Evolutionary conservation across 495 filamentous ascomycete genomes (phyloP).

Genomic region (Darksidea phi): DNA sequence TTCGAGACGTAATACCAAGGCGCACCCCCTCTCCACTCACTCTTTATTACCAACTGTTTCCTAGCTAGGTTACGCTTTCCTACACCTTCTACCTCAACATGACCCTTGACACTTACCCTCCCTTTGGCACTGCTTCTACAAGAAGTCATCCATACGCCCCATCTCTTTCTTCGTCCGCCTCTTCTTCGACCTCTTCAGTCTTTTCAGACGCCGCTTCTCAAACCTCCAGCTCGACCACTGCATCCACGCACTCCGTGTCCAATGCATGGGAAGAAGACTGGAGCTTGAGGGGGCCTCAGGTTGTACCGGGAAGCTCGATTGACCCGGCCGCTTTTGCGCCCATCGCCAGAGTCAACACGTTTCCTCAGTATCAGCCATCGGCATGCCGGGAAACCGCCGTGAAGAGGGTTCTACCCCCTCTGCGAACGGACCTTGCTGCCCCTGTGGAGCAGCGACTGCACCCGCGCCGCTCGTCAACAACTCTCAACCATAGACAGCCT

Average conservation of each 20-base stretch:
- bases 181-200: slow-evolving; percentile 72
- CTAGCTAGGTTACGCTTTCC: slow-evolving; percentile 12
- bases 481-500: slow-evolving; percentile 59
- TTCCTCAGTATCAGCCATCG: slow-evolving; percentile 30
- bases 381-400: slow-evolving; percentile 24
- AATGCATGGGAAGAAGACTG: slow-evolving; percentile 33
- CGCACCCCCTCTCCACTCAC: slow-evolving; percentile 33
- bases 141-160: slow-evolving; percentile 57
- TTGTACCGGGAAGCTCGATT: not conserved
- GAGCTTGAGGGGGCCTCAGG: slow-evolving; percentile 14
- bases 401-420: slow-evolving; percentile 27
- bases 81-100: slow-evolving; percentile 21
- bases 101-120: slow-evolving; percentile 30
- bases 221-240: slow-evolving; percentile 40
- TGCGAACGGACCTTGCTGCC: slow-evolving; percentile 30
- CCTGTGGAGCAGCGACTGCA: slow-evolving; percentile 72
- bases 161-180: slow-evolving; percentile 67
- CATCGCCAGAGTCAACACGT: slow-evolving; percentile 30
- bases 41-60: slow-evolving; percentile 21
- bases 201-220: slow-evolving; percentile 70
- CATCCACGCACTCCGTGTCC: slow-evolving; percentile 11
- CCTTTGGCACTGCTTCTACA: slow-evolving; percentile 32
- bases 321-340: slow-evolving; percentile 24
- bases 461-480: slow-evolving; percentile 62
- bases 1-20: slow-evolving; percentile 22